Base-by-base conservation (phyloP, 768 basidiomycete species). In the Leucocoprinus sp. region DNA sequence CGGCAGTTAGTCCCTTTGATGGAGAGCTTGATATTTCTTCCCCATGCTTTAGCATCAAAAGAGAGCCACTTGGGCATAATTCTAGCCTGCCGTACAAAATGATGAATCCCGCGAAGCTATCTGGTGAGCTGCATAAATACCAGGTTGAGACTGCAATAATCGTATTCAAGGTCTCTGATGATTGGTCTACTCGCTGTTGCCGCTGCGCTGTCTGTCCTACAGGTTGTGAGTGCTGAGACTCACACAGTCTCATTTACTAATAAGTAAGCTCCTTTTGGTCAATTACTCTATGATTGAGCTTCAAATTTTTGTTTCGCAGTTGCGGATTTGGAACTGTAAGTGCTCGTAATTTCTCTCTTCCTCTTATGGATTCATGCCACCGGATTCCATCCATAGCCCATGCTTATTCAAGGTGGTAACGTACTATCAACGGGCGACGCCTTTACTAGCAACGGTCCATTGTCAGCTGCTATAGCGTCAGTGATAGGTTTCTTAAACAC, bases 261-360 rank as follows among this genome's bases (percentile, higher is more conserved):
- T 41, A 50, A 33, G 42, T 43, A n/a, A 15, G 31, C 6, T 4
- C 14, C 4, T 8, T 12, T 12, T 15, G 4, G 8, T 19, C 17
- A 40, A 50, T 39, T 14, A 1, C n/a, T 5, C 8, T 17, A 9
- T 21, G 8, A 12, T 37, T 27, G 29, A 18, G 31, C 9, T 37
- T 22, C 3, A 0, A 37, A 11, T 26, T 28, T 12, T 33, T 18
- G 22, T 34, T 22, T 17, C 1, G 14, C 17, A 65, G 64, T 15
- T 68, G 66, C 53, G 64, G 64, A 3, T 52, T 39, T 47, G 65
- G 66, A 43, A 67, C 63, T 22, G 66, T 67, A 39, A 28, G 56
- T 43, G 11, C 23, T 22, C 8, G 21, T 2, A 35, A n/a, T 35
- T n/a, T 17, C 5, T 5, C 6, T 35, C 34, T 5, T 37, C 4